Evolutionary conservation across 176 grass and related monocot genomes (phyloP).

Genomic region (Saccharum officinarum): DNA sequence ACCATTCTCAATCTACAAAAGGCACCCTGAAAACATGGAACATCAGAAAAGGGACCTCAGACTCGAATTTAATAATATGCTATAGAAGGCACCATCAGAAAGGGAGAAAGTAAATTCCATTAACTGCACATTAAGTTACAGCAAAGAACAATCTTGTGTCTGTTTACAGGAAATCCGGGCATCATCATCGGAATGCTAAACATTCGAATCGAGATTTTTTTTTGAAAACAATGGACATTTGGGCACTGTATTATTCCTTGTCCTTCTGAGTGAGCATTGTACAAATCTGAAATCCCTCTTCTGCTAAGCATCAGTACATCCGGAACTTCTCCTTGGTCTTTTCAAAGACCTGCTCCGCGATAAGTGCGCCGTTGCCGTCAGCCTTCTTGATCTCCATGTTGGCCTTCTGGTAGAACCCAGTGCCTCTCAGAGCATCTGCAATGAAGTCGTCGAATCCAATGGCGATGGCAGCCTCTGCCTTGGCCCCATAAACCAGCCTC

Average conservation of each 20-base stretch:
- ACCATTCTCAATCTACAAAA: background rate
- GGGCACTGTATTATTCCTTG: background rate
- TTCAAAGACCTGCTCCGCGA: slow-evolving; percentile 80
- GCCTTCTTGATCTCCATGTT: slow-evolving; percentile 76
- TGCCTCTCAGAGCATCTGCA: slow-evolving; percentile 79
- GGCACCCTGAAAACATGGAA: background rate
- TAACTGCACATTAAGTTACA: slow-evolving; percentile 11
- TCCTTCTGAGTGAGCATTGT: background rate
- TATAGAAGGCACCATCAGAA: background rate
- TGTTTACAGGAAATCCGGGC: background rate
- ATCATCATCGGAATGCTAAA: background rate
- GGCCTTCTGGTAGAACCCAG: slow-evolving; percentile 73
- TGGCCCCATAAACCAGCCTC: slow-evolving; percentile 79
- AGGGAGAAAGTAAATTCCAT: background rate
- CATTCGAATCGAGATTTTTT: background rate
- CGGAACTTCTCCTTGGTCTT: slow-evolving; percentile 80
- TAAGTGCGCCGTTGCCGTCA: slow-evolving; percentile 67
- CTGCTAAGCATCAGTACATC: slow-evolving; percentile 50
- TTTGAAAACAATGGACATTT: background rate
- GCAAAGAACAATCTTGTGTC: background rate
- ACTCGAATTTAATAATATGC: background rate
- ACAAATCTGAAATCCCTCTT: background rate
- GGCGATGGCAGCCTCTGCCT: slow-evolving; percentile 87
- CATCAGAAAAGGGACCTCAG: background rate
- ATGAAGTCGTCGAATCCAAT: slow-evolving; percentile 87